These are phyloP conservation scores for Salix udensis DNA, from an alignment of 345 rosid species.

Conservation along the genomic window DNA sequence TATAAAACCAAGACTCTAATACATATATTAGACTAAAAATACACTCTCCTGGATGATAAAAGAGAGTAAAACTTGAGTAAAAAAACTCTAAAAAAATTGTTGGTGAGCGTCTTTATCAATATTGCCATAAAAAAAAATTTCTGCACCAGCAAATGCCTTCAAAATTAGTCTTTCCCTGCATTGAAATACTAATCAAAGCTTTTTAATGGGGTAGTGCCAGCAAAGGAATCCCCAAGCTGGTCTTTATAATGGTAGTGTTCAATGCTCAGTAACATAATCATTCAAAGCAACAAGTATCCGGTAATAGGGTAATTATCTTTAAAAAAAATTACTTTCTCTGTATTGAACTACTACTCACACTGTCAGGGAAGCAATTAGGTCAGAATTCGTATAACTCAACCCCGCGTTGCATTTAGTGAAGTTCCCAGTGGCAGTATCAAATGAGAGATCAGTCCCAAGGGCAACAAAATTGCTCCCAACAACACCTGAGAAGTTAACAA, in stretches of 20 bases:
- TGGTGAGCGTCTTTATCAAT: neutral
- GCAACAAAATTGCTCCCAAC: conserved; percentile 57
- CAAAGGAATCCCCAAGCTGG: neutral
- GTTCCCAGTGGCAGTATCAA: conserved; percentile 70
- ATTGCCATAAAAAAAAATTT: neutral
- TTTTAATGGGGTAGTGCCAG: neutral
- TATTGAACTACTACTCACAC: conserved; percentile 49
- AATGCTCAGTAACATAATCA: neutral
- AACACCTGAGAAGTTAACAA: conserved; percentile 86
- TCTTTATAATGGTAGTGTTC: neutral
- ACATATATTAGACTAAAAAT: neutral
- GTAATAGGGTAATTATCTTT: neutral
- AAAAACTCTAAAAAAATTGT: neutral
- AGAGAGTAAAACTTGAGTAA: neutral
- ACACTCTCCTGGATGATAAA: neutral
- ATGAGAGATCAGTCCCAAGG: conserved; percentile 85
- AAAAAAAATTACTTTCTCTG: neutral
- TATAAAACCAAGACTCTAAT: neutral
- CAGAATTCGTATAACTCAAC: conserved; percentile 55
- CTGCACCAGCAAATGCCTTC: neutral
- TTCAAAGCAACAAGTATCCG: neutral
- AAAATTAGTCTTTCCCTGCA: neutral
- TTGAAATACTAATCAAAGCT: neutral
- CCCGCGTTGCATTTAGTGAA: conserved; percentile 78
- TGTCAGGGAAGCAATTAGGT: conserved; percentile 69